phyloP scores from a whole-genome alignment of 2,329 filamentous ascomycete species.

The Teratosphaeriaceae sp. region DNA sequence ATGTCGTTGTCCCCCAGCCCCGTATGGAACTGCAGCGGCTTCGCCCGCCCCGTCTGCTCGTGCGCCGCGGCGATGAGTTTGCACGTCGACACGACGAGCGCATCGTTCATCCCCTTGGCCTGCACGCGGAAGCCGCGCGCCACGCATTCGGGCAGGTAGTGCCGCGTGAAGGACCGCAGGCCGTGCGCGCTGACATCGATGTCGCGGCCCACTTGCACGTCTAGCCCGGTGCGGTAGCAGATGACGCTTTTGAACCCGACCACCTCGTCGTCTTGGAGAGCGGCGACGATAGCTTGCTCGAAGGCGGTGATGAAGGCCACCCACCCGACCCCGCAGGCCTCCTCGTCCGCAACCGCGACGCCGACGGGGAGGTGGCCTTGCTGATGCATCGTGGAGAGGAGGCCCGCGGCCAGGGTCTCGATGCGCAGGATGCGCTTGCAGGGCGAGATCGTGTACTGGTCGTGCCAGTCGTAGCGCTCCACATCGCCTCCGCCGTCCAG shows the following conservation, averaged over 20 bases:
- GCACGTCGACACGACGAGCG: slow-evolving; percentile 59
- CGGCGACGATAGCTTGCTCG: slow-evolving; percentile 46
- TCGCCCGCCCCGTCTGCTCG: slow-evolving; percentile 43
- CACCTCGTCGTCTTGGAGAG: slow-evolving; percentile 59
- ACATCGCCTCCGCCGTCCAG: slow-evolving; percentile 51
- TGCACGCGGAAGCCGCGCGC: slow-evolving; percentile 48
- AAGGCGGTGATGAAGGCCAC: slow-evolving; percentile 45
- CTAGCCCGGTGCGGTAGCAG: slow-evolving; percentile 71
- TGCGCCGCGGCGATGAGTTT: slow-evolving; percentile 46
- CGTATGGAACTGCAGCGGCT: slow-evolving; percentile 79
- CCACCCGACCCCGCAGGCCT: slow-evolving; percentile 29
- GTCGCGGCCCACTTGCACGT: slow-evolving; percentile 48
- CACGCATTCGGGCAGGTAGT: slow-evolving; percentile 34
- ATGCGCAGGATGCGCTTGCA: slow-evolving; percentile 73
- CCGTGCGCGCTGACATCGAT: slow-evolving; percentile 27
- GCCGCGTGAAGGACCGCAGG: slow-evolving; percentile 30
- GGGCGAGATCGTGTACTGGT: slow-evolving; percentile 55
- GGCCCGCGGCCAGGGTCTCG: slow-evolving; percentile 60
- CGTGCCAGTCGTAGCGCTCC: slow-evolving; percentile 58
- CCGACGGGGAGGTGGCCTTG: slow-evolving; percentile 23
- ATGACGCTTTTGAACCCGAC: slow-evolving; percentile 79
- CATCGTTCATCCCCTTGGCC: slow-evolving; percentile 60
- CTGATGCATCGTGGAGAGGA: slow-evolving; percentile 46
- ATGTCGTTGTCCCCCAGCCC: slow-evolving; percentile 78
- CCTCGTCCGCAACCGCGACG: slow-evolving; percentile 23